A percentile compares a stretch with the other conserved stretches of the same genome.
Conservation (phyloP, 805 yeast species). For the Lachancea thermotolerans region DNA sequence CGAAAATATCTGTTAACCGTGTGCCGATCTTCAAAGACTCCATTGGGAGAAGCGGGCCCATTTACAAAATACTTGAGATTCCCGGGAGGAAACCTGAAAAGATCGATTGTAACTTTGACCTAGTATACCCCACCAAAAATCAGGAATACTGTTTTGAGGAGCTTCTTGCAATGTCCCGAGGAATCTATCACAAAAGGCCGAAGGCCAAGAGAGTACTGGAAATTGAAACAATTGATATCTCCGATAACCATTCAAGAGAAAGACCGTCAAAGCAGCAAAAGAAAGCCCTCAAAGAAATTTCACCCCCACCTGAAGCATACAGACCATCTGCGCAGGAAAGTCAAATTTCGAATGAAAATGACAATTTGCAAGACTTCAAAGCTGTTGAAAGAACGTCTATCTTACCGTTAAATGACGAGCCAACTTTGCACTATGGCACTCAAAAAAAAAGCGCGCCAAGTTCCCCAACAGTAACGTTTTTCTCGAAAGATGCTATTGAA, state of each 20-base stretch:
- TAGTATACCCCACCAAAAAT: slow-evolving; percentile 40
- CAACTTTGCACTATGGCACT: slow-evolving; percentile 2
- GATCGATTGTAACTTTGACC: slow-evolving; percentile 51
- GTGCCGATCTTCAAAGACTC: slow-evolving; percentile 37
- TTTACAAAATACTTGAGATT: slow-evolving; percentile 43
- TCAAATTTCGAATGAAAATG: not conserved
- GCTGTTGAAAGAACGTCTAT: slow-evolving; percentile 33
- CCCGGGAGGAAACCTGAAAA: slow-evolving; percentile 58
- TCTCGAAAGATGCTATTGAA: slow-evolving; percentile 64
- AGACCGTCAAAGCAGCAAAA: not conserved
- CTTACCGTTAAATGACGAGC: slow-evolving; percentile 40
- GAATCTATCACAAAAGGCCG: slow-evolving; percentile 16
- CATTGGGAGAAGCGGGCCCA: slow-evolving; percentile 32
- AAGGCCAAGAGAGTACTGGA: not conserved
- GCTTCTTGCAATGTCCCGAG: slow-evolving; percentile 47
- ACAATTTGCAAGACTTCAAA: slow-evolving; percentile 8
- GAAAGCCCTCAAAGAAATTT: not conserved
- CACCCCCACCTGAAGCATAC: not conserved
- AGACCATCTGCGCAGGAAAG: not conserved
- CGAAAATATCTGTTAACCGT: slow-evolving; percentile 17
- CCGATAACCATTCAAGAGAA: not conserved
- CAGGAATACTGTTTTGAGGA: slow-evolving; percentile 63
- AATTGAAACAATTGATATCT: not conserved
- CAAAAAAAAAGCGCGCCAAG: slow-evolving; percentile 30
- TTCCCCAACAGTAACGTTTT: slow-evolving; percentile 76